Conservation (phyloP, 2,329 filamentous ascomycete genomes). For the Cercospora nicotianae region DNA sequence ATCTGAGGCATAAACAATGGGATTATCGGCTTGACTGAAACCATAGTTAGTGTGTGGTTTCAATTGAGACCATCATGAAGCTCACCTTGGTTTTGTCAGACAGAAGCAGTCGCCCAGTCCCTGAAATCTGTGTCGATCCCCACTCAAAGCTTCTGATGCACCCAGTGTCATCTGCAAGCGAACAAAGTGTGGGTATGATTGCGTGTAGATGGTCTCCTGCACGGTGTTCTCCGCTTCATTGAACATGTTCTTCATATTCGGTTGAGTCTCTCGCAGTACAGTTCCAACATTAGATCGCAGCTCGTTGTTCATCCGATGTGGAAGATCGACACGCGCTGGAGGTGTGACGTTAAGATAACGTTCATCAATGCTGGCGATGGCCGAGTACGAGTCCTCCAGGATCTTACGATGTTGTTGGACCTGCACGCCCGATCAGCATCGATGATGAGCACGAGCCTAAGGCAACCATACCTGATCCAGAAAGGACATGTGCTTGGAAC, state of each 20-base stretch:
- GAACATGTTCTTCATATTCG: slow-evolving; percentile 14
- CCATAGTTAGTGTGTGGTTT: not conserved
- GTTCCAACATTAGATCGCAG: not conserved
- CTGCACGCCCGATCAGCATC: not conserved
- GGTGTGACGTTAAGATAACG: not conserved
- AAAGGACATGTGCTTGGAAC: slow-evolving; percentile 4
- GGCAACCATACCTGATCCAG: slow-evolving; percentile 11
- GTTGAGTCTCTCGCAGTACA: not conserved
- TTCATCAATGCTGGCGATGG: slow-evolving; percentile 6
- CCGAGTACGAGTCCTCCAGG: not conserved
- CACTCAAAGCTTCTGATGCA: slow-evolving; percentile 49
- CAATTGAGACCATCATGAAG: not conserved
- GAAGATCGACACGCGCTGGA: not conserved
- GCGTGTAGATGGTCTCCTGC: slow-evolving; percentile 27
- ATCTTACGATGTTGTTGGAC: not conserved
- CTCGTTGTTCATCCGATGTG: not conserved
- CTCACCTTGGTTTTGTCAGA: slow-evolving; percentile 52
- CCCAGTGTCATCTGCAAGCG: slow-evolving; percentile 53
- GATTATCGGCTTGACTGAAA: slow-evolving; percentile 48
- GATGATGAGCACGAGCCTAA: too few relatives aligned
- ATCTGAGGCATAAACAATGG: slow-evolving; percentile 53
- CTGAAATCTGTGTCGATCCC: slow-evolving; percentile 47
- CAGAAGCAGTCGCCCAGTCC: slow-evolving; percentile 62
- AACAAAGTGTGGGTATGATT: slow-evolving; percentile 56
- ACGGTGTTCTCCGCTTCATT: slow-evolving; percentile 21